Evolutionary conservation across 805 yeast species (phyloP), one percentile per base, ranked within the genome.

Genomic region (Myxozyma neglecta): DNA sequence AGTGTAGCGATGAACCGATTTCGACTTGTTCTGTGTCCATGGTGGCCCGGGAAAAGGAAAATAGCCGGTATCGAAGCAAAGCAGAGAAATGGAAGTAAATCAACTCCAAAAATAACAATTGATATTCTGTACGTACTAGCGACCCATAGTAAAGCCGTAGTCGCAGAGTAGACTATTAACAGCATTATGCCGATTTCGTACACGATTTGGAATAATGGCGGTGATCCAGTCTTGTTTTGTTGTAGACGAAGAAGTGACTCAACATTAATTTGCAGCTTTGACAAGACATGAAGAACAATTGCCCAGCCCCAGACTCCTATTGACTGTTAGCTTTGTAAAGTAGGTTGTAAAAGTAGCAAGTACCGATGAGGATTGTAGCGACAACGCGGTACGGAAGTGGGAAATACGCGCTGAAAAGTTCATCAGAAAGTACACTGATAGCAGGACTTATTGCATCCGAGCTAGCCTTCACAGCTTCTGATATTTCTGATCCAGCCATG

Each of bases 371-470:
- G 5, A 72, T 54, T 20, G 70, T 68, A 13, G 68, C 63, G 16
- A 68, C 65, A 7, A 71, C 65, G n/a, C 77, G 70, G 66, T 79
- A 82, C 1, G 86, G 84, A n/a, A 80, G 70, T 0, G 86, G 86
- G 44, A 79, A 68, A 51, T 71, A 57, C 29, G 68, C 60, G 56
- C 77, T 79, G 61, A 77, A 76, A 11, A 53, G 53, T n/a, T 42
- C 53, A 16, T 60, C 63, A 32, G 50, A 39, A 39, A 49, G 39
- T 37, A 51, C 53, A 18, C 49, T 48, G 36, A 39, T 40, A 20
- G 40, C 59, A 34, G 45, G 51, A 34, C 14, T 35, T 32, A 20
- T 34, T 20, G 47, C 16, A 40, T 34, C 47, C 34, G 40, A 35
- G 53, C 18, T 32, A 20, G 18, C 60, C 6, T 20, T 39, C 6